Evolutionary conservation across 768 basidiomycete species (phyloP), one percentile per base, ranked within the genome.

Genomic region (Lentinula boryana): DNA sequence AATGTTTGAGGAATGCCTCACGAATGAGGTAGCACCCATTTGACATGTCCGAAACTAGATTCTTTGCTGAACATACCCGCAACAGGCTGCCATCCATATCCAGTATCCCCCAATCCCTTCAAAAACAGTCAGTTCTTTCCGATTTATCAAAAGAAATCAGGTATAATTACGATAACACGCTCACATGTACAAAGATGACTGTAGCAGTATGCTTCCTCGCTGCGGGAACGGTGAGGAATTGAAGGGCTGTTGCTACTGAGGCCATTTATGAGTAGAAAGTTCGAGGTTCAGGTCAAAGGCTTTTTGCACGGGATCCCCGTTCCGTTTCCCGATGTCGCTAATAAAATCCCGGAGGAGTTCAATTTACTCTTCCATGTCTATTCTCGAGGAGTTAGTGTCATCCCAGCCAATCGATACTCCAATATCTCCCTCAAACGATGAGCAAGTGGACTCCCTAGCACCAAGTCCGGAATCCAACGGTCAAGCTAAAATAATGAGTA

Each of bases 1-100:
- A 56, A 16, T 27, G 35, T 5, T 8, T 18, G 3, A 2, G 16
- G 3, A 56, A 55, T 62, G 49, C 76, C 85, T 76, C 76, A 89
- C 80, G 90, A 87, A 71, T 92, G 86, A 18, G 93, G 93, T 27
- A 97, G 77, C 49, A 97, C 75, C 91, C 93, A 98, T 78, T 95
- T 95, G 62, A 95, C 77, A 68, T 95, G 88, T 12, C 80, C 76
- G 35, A 94, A 75, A 9, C 70, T 77, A 38, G 79, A 69, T 63
- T 86, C 80, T 1, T 56, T 55, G 63, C 79, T 77, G 67, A 95
- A 80, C 79, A 83, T 82, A 60, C 85, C 80, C 23, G 89, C 89
- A 38, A 94, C 84, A 10, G 87, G 86, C 63, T 84, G 74, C 91
- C 89, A 92, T 33, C 93, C 92, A 64, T 79, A 68, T 3, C 89